A percentile compares a stretch with the other conserved stretches of the same genome.
phyloP scores from a whole-genome alignment of 2,329 filamentous ascomycete species.

The Hymenoscyphus repandus region DNA sequence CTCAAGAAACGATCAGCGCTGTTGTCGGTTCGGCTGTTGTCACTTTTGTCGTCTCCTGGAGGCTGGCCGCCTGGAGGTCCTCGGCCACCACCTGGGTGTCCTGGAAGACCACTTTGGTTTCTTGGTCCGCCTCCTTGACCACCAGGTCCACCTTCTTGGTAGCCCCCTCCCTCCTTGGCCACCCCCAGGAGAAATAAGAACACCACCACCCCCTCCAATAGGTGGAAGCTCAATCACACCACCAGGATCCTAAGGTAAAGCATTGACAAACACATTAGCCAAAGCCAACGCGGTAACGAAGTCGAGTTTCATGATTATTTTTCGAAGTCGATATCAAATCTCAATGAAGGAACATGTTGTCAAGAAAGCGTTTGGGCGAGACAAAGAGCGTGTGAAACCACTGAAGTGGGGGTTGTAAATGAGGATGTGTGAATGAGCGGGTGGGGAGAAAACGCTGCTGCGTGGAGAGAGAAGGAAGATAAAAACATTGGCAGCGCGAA shows the following conservation, averaged over 20 bases:
- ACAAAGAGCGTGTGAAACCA: conserved; percentile 17
- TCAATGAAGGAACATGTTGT: neutral
- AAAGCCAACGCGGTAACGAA: conserved; percentile 45
- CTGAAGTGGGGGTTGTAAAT: no score
- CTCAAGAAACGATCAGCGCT: neutral
- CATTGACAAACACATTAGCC: conserved; percentile 2
- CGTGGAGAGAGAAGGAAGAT: no score
- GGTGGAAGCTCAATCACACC: neutral
- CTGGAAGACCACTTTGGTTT: neutral
- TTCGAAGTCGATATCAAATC: conserved; percentile 39
- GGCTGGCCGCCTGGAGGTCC: neutral
- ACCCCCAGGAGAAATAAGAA: neutral
- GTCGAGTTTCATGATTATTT: conserved; percentile 53
- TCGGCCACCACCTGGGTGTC: neutral
- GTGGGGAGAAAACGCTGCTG: no score
- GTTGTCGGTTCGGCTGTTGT: neutral
- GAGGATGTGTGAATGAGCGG: no score
- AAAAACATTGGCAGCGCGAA: no score
- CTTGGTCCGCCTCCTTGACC: neutral
- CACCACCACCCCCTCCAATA: neutral
- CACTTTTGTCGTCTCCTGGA: neutral
- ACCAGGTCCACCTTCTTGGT: neutral
- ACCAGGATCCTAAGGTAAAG: neutral
- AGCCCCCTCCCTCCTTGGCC: neutral
- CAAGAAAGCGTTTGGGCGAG: conserved; percentile 27